Evolutionary conservation across 139 green algal genomes (phyloP), one percentile per base, ranked within the genome.

Genomic region (Bryopsis sp.): DNA sequence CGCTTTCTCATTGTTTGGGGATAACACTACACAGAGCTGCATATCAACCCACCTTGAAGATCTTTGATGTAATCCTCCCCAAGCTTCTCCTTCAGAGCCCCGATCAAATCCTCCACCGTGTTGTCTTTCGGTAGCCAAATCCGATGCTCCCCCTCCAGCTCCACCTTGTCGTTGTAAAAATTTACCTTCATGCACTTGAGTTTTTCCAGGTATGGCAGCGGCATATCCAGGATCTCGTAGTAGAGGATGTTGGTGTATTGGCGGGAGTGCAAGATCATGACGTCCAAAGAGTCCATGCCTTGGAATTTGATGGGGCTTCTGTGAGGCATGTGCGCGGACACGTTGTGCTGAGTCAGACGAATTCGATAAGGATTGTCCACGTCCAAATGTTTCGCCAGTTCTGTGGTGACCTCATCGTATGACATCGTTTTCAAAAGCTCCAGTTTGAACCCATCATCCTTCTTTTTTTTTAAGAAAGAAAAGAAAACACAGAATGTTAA

Each of bases 221-320:
- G 94, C 67, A 97, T 79, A 76, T 98, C 93, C 47, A 98, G 80
- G 47, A 94, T 72, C 76, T 98, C 92, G 48, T 95, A 98, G 76
- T 94, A 98, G 34, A 98, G 70, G 1, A 80, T 85, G 66, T 90
- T 81, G 0, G 67, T 73, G 43, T 75, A 75, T 50, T 82, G 81
- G 48, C 73, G 74, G 58, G 71, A 73, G 1, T 84, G 73, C 33
- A 78, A 29, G 2, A 92, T 80, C 84, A 94, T 92, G 48, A 86
- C 80, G 26, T 78, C 72, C 50, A 95, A 74, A 19, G 31, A 64
- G 24, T 84, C 77, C 11, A 75, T 43, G 4, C 59, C 47, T 15
- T 74, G 57, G 67, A 75, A 96, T 43, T 86, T 86, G 29, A 89
- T 65, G 39, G 78, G 74, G 3, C 59, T 22, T 0, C 69, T 70